Base-by-base conservation (phyloP, 1,284 basidiomycete genomes). In the Thelephora terrestris region DNA sequence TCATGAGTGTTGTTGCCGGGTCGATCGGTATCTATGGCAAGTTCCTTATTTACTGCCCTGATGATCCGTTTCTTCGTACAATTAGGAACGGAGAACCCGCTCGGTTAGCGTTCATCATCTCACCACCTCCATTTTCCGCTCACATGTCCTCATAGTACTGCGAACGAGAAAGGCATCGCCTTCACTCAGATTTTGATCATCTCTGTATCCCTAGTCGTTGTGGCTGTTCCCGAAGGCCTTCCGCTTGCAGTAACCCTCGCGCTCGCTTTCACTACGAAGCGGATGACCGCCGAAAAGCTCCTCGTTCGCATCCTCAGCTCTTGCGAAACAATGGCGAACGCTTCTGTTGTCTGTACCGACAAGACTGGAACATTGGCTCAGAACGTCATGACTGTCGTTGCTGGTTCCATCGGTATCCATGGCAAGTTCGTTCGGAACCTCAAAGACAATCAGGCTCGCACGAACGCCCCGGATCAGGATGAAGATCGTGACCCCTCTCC, bases 261-360 rank as follows among this genome's bases (percentile, higher is more conserved):
- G n/a, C n/a, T n/a, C n/a, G n/a, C n/a, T n/a, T n/a, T n/a, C n/a
- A 94, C 0, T 98, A 94, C 43, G n/a, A 93, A 91, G 62, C 82
- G 93, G 24, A 99, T 99, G 95, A 91, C 93, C 17, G 79, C 85
- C 61, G 88, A 93, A 65, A 95, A 95, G 53, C 73, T 99, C 0
- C 81, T 99, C 43, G 95, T 99, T 17, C 91, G 95, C 54, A 86
- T 98, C 2, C 79, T 99, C 32, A 89, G 91, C 12, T 91, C 91
- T 24, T 99, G 95, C 67, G 95, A 98, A 72, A 98, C 91, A 5
- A 99, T 98, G 93, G 95, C 90, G 32, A 96, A 97, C 62, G 90
- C 93, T 12, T 95, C 87, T 20, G 94, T 97, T 53, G 79, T 97
- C 23, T 97, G 93, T 70, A 97, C 93, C 18, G 92, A 96, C 73